These are phyloP conservation scores for Scleromitrula shiraiana DNA, from an alignment of 2,329 filamentous ascomycete genomes.

Conservation along the genomic window DNA sequence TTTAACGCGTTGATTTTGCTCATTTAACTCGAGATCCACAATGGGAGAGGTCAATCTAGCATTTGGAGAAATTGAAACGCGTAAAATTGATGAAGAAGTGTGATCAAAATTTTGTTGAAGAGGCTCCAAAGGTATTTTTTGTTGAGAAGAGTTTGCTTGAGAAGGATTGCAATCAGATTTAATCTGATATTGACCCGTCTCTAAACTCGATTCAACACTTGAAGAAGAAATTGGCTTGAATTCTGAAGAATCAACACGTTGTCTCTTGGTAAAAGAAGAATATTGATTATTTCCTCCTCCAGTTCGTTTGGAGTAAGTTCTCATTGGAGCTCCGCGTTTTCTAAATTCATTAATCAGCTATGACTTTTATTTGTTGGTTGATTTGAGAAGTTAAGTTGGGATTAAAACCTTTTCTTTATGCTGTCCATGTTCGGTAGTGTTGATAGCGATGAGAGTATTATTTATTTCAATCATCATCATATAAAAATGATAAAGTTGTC, in stretches of 20 bases:
- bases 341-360: slow-evolving; percentile 1
- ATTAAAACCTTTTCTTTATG: background rate
- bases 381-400: too few relatives aligned
- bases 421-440: too few relatives aligned
- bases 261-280: slow-evolving; percentile 8
- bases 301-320: slow-evolving; percentile 11
- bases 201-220: background rate
- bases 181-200: background rate
- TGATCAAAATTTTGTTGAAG: background rate
- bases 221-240: background rate
- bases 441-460: too few relatives aligned
- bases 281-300: slow-evolving; percentile 5
- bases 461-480: too few relatives aligned
- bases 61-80: background rate
- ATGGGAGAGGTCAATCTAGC: background rate
- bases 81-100: background rate
- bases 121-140: background rate
- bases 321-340: slow-evolving; percentile 1
- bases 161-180: background rate
- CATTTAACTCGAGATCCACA: background rate
- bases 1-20: slow-evolving; percentile 5
- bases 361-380: background rate
- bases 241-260: slow-evolving; percentile 12
- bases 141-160: background rate
- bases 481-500: too few relatives aligned